phyloP scores from a whole-genome alignment of 2,329 filamentous ascomycete species.

The Neofusicoccum umdonicola region DNA sequence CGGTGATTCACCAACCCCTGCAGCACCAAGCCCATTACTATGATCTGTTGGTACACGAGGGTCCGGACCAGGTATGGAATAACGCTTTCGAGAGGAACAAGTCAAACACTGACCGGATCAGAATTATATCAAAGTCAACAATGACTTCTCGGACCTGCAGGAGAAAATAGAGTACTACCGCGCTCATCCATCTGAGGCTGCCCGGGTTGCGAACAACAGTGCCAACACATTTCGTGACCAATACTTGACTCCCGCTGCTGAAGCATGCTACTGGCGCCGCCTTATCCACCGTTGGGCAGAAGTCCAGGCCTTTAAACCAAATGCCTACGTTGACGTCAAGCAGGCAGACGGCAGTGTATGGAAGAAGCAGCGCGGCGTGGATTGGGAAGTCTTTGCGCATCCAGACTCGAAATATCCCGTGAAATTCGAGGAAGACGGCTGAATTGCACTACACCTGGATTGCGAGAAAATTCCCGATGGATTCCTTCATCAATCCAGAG shows the following conservation, averaged over 20 bases:
- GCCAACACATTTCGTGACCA: conserved; percentile 50
- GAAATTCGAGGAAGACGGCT: too few relatives aligned
- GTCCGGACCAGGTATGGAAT: conserved; percentile 27
- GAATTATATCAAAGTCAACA: conserved; percentile 50
- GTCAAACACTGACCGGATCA: conserved; percentile 25
- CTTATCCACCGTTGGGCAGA: conserved; percentile 31
- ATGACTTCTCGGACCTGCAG: conserved; percentile 44
- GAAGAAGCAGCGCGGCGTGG: neutral
- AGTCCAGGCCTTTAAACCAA: conserved; percentile 8
- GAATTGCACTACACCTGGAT: too few relatives aligned
- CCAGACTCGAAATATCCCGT: neutral
- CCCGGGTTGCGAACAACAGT: conserved; percentile 51
- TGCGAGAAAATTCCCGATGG: too few relatives aligned
- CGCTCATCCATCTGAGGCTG: conserved; percentile 43
- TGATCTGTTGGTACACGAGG: conserved; percentile 43
- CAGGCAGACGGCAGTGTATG: neutral
- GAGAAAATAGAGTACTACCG: conserved; percentile 41
- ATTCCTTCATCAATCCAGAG: too few relatives aligned
- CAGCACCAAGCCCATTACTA: conserved; percentile 51
- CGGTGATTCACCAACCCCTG: conserved; percentile 47
- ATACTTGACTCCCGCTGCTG: conserved; percentile 55
- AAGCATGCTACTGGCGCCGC: conserved; percentile 56
- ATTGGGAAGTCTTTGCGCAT: neutral
- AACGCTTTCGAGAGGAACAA: neutral
- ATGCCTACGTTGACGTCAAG: neutral